Base-by-base conservation (phyloP, 306 rosid genomes). In the Trichosanthes cucumerina region DNA sequence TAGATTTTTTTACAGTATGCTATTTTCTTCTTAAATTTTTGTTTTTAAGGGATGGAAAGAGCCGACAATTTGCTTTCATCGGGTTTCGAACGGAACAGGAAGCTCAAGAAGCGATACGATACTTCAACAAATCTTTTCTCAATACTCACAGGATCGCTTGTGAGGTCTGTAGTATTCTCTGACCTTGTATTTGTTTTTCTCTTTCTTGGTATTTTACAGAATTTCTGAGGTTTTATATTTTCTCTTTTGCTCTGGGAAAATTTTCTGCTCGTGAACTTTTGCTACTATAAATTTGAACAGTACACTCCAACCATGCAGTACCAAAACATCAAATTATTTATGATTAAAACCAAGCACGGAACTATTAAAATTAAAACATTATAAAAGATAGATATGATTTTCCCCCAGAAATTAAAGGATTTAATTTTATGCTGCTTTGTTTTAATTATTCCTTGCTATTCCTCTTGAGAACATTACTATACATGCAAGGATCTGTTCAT, bases 31-130 rank as follows among this genome's bases (percentile, higher is more conserved):
- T 31, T 64, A 2, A 62, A 7, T 52, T 36, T 26, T 60, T 60
- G 10, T 69, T 78, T 65, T 33, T 5, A 80, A 92, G 97, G 79
- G 88, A 92, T 52, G 97, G 98, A 9, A 89, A 87, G 81, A 92
- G 88, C 77, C 85, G 97, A 18, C 97, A 89, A 66, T 89, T 91
- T 69, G 97, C 89, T 23, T 95, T 92, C 82, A 82, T 92, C 15
- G 97, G 97, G 79, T 95, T 85, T 68, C 97, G 88, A n/a, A 76
- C 92, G 0, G 90, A 82, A 77, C 68, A 15, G 14, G 91, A 92
- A 84, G 96, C 97, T 77, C 85, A 86, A 41, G 91, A 85, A 75
- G 96, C 98, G 5, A 89, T 88, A 72, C 83, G 76, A 68, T 89
- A 89, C 89, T 92, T 91, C 87, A 85, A 92, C 78, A 84, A 52